phyloP scores from a whole-genome alignment of 2,329 filamentous ascomycete species.

The Fusarium coffeatum region DNA sequence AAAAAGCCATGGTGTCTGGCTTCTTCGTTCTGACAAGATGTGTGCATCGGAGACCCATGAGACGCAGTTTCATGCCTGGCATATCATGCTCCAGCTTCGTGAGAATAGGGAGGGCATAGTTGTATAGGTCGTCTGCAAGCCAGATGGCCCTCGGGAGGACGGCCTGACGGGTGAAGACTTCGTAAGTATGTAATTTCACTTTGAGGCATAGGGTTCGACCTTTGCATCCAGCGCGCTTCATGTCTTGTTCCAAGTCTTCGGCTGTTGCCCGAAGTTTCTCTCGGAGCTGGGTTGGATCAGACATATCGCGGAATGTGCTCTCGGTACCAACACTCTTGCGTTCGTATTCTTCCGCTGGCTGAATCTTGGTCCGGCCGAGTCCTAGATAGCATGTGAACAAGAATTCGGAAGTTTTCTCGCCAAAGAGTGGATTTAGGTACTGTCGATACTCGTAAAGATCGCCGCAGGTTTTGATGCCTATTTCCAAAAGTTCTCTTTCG shows the following conservation, averaged over 20 bases:
- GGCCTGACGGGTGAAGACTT: conserved; percentile 86
- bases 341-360: conserved; percentile 89
- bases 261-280: conserved; percentile 85
- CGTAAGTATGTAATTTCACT: conserved; percentile 93
- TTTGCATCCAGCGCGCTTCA: conserved; percentile 82
- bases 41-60: conserved; percentile 91
- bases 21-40: conserved; percentile 89
- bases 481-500: conserved; percentile 87
- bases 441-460: conserved; percentile 84
- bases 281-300: conserved; percentile 73
- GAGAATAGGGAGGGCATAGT: conserved; percentile 83
- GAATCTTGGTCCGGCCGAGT: conserved; percentile 84
- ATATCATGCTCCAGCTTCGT: conserved; percentile 86
- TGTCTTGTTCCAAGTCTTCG: conserved; percentile 86
- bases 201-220: conserved; percentile 93
- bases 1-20: conserved; percentile 80
- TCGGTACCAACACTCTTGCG: conserved; percentile 95
- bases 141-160: conserved; percentile 78
- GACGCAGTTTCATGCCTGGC: conserved; percentile 79
- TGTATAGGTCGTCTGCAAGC: conserved; percentile 84
- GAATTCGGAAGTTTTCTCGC: conserved; percentile 91
- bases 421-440: conserved; percentile 81
- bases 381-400: conserved; percentile 86
- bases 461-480: conserved; percentile 88
- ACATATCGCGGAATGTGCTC: conserved; percentile 87